Percentiles rank a stretch among this genome's conserved stretches.
Conservation (phyloP, 805 yeast species). For the Barnettozyma populi region DNA sequence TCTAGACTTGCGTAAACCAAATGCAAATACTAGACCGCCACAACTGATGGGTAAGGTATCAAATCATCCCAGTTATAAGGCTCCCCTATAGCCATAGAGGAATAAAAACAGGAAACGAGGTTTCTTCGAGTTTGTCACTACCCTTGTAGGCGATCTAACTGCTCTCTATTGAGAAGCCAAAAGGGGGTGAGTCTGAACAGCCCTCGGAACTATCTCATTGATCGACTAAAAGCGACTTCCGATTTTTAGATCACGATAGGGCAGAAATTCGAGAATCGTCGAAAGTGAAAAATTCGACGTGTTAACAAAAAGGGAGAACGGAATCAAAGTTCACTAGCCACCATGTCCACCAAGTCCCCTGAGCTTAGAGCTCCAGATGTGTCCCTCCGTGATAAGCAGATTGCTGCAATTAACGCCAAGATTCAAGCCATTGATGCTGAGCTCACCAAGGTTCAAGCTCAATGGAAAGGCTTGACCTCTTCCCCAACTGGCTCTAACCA, state of each 20-base stretch:
- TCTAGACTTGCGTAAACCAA: too few relatives aligned
- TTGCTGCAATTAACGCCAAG: constrained; percentile 42
- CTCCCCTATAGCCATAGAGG: too few relatives aligned
- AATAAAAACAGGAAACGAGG: too few relatives aligned
- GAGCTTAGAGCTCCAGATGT: constrained; percentile 68
- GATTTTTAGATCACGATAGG: background rate
- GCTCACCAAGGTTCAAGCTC: constrained; percentile 36
- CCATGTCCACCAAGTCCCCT: constrained; percentile 25
- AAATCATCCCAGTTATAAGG: too few relatives aligned
- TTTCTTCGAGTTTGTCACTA: too few relatives aligned
- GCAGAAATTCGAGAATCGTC: background rate
- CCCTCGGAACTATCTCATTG: too few relatives aligned
- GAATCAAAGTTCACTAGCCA: background rate
- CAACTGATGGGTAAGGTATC: too few relatives aligned
- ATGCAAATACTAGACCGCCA: too few relatives aligned
- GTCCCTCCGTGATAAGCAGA: constrained; percentile 42
- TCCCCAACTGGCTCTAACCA: constrained; percentile 2
- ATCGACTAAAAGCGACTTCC: too few relatives aligned
- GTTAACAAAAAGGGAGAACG: background rate
- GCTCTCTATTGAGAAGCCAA: too few relatives aligned
- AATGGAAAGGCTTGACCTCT: constrained; percentile 38
- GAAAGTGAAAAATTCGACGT: background rate
- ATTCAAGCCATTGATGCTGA: constrained; percentile 9
- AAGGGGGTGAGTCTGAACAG: too few relatives aligned
- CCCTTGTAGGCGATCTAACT: too few relatives aligned